Conservation (phyloP, 768 basidiomycete genomes). For the Kwoniella sp. region DNA sequence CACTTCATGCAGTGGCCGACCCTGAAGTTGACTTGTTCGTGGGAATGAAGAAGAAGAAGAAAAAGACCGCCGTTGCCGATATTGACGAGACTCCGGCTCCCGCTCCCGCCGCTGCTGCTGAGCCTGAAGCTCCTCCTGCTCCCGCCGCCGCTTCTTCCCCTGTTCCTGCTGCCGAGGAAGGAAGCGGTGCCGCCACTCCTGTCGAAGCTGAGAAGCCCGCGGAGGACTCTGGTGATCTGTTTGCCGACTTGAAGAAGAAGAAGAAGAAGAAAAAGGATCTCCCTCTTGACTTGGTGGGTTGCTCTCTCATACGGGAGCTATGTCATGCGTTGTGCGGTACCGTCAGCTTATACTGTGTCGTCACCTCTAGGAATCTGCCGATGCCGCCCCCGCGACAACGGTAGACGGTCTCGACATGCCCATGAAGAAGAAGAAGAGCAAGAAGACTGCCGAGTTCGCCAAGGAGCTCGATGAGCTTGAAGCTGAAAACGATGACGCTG, state of each 20-base stretch:
- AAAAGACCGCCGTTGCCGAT: conserved; percentile 52
- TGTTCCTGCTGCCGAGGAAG: conserved; percentile 9
- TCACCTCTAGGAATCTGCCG: conserved; percentile 20
- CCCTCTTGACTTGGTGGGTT: conserved; percentile 54
- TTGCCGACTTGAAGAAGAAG: conserved; percentile 91
- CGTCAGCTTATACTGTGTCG: background rate
- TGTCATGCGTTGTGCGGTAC: background rate
- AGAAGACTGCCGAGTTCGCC: conserved; percentile 74
- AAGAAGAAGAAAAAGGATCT: conserved; percentile 74
- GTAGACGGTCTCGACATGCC: conserved; percentile 50
- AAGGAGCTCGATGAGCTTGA: conserved; percentile 59
- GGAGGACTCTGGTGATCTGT: conserved; percentile 72
- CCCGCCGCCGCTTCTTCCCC: conserved; percentile 17
- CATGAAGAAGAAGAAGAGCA: conserved; percentile 61
- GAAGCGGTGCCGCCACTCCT: conserved; percentile 26
- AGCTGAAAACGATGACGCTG: conserved; percentile 56
- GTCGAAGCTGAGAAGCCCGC: conserved; percentile 28
- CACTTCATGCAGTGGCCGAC: conserved; percentile 44
- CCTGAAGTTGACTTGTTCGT: conserved; percentile 58
- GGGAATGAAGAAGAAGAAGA: conserved; percentile 60
- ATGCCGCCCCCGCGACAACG: conserved; percentile 32
- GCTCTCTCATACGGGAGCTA: background rate
- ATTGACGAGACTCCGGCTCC: conserved; percentile 13
- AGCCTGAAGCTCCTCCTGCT: conserved; percentile 37
- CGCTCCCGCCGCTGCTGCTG: conserved; percentile 19